Evolutionary conservation across 2,329 filamentous ascomycete genomes (phyloP).

Genomic region (Aspergillus ustus): DNA sequence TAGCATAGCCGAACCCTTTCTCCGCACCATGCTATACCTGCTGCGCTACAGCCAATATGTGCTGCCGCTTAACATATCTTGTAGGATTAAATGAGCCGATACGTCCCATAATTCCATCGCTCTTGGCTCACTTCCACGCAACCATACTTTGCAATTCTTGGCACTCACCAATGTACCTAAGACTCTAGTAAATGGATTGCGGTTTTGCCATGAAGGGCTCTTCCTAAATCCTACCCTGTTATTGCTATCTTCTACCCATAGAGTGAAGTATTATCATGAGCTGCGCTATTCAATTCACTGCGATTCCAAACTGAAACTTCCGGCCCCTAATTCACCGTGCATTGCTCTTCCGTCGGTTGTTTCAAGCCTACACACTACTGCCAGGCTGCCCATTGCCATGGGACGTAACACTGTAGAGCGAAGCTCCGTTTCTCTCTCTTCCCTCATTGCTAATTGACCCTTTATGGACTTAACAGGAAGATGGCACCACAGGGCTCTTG

Average conservation of each 20-base stretch:
- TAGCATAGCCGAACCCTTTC: background rate
- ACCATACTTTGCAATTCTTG: background rate
- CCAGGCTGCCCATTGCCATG: background rate
- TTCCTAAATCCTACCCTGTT: background rate
- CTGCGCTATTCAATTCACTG: no score
- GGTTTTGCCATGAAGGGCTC: background rate
- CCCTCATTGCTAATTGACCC: background rate
- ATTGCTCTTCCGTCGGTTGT: background rate
- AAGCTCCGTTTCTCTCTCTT: background rate
- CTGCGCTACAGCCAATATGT: background rate
- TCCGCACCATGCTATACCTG: background rate
- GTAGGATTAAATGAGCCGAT: background rate
- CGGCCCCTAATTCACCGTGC: no score
- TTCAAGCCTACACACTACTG: background rate
- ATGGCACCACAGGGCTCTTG: background rate
- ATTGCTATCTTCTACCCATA: background rate
- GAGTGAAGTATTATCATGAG: background rate
- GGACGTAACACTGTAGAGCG: background rate
- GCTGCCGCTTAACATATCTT: background rate
- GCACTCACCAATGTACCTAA: background rate
- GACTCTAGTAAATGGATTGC: background rate
- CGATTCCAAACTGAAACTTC: no score
- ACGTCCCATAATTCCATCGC: background rate
- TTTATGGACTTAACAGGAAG: background rate
- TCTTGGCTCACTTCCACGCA: background rate